Conservation (phyloP, 1,139 yeast genomes). For the Yamadazyma diospyri region DNA sequence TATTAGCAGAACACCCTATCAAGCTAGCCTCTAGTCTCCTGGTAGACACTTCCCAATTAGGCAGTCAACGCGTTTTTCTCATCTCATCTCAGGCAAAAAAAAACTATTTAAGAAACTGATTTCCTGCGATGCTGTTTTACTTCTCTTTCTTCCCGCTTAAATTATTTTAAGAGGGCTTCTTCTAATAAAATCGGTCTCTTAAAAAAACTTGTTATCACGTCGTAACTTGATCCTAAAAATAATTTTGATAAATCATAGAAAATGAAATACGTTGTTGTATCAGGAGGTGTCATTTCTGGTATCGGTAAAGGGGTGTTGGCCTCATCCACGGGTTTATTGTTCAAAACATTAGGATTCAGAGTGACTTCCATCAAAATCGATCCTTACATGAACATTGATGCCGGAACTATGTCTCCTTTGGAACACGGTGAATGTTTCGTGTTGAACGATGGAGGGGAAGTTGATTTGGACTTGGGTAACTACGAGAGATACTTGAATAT, state of each 20-base stretch:
- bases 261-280: conserved; percentile 98
- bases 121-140: conserved; percentile 15
- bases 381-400: conserved; percentile 98
- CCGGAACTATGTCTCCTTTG: conserved; percentile 98
- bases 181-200: conserved; percentile 8
- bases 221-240: neutral
- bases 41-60: conserved; percentile 19
- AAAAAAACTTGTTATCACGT: conserved; percentile 1
- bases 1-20: neutral
- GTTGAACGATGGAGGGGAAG: conserved; percentile 97
- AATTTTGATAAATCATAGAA: conserved; percentile 3
- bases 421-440: conserved; percentile 99
- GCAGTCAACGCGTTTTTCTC: conserved; percentile 20
- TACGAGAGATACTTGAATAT: conserved; percentile 95
- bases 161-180: conserved; percentile 45
- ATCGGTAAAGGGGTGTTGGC: conserved; percentile 98
- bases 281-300: conserved; percentile 98
- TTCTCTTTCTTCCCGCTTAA: conserved; percentile 48
- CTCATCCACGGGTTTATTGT: conserved; percentile 90
- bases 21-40: neutral
- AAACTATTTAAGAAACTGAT: conserved; percentile 13
- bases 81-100: conserved; percentile 12
- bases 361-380: conserved; percentile 97
- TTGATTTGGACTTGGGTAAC: conserved; percentile 95
- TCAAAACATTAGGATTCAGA: conserved; percentile 90